Conservation (phyloP, 495 filamentous ascomycete genomes). For the Cenococcum geophilum region DNA sequence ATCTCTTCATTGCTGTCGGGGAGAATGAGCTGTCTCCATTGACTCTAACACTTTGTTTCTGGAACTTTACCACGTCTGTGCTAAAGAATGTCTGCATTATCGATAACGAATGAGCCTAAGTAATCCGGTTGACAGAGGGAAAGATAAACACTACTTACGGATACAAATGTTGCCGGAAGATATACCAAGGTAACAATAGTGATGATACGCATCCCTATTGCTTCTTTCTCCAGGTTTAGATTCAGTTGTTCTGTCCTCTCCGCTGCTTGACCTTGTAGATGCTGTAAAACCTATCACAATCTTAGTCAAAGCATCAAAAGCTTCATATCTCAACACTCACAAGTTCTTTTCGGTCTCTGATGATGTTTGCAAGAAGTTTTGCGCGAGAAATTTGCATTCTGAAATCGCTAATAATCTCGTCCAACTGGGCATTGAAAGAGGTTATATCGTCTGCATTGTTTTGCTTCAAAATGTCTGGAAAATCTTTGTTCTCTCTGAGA, state of each 20-base stretch:
- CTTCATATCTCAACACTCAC: constrained; percentile 23
- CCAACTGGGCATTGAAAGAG: constrained; percentile 35
- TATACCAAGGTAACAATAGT: constrained; percentile 43
- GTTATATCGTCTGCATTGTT: constrained; percentile 31
- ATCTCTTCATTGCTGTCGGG: constrained; percentile 36
- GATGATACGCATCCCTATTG: constrained; percentile 42
- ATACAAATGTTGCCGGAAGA: constrained; percentile 45
- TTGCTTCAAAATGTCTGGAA: constrained; percentile 24
- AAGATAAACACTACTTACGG: constrained; percentile 29
- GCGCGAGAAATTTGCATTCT: constrained; percentile 39
- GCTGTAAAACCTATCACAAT: constrained; percentile 30
- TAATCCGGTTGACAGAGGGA: background rate
- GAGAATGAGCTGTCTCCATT: constrained; percentile 38
- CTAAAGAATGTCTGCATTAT: constrained; percentile 42
- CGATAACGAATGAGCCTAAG: constrained; percentile 7
- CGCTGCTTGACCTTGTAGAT: constrained; percentile 38
- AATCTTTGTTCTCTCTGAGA: constrained; percentile 34
- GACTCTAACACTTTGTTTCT: constrained; percentile 17
- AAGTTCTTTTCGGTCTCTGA: constrained; percentile 37
- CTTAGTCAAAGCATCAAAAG: background rate
- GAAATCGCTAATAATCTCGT: constrained; percentile 37
- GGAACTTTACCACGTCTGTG: constrained; percentile 45
- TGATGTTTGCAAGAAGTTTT: constrained; percentile 36
- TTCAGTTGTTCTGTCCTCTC: constrained; percentile 36
- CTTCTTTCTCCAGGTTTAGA: constrained; percentile 39